Base-by-base conservation (phyloP, 257 asterid species). In the Solanum sejunctum region DNA sequence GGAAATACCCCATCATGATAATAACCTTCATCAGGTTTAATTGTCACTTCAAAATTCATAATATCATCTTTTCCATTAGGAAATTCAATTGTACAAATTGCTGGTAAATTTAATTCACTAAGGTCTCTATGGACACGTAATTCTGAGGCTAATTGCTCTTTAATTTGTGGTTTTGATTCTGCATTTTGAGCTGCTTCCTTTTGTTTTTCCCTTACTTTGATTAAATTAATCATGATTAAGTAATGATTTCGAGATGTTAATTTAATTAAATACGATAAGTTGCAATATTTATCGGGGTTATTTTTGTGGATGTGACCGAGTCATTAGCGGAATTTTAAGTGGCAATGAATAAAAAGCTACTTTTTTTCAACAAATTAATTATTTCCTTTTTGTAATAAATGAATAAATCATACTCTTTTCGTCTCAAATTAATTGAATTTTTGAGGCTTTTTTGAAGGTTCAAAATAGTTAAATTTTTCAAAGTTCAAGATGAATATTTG, bases 21-120 rank as follows among this genome's bases (percentile, higher is more conserved):
- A 88, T 89, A 95, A 85, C 98, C 98, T 84, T 93, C 98, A 81
- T 94, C 98, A 23, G 97, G 98, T 60, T 93, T 92, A 84, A 95
- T 90, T 66, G 95, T 91, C 61, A 94, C 99, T 91, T 94, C 98
- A 88, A 94, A 94, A 88, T 92, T 95, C 99, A 95, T 95, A 32
- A 95, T 98, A 52, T 95, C 99, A 41, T 95, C 98, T 88, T 92
- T 94, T 69, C 98, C 99, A 88, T 91, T 93, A 57, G 97, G 99
- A 85, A 95, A 95, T 63, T 94, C 71, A 16, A 95, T 93, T 87
- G 86, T 91, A 86, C 98, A 95, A 71, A 97, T 89, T 83, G 91
- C 86, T 3, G 97, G 99, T 66, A 95, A 92, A 87, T 88, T 95
- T 77, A 95, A 90, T 84, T 94, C 99, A 84, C 92, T 94, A 70